A percentile compares a stretch with the other conserved stretches of the same genome.
These are phyloP conservation scores for Cymbopogon citratus DNA, from an alignment of 176 grass and related monocot species.

Conservation along the genomic window DNA sequence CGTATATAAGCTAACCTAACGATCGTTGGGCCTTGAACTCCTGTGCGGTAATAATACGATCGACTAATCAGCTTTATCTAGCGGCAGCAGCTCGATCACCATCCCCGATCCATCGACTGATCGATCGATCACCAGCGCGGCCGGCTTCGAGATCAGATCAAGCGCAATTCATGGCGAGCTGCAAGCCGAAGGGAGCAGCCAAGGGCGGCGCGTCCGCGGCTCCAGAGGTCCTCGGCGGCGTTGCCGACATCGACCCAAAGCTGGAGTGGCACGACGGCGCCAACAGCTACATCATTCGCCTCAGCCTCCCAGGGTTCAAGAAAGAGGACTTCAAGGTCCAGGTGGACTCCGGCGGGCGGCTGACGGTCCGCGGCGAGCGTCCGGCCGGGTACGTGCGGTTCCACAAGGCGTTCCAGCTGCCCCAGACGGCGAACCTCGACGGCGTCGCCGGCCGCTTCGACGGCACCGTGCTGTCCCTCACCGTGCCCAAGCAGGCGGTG, in stretches of 20 bases:
- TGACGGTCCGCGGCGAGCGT: slow-evolving; percentile 44
- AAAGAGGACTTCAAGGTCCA: slow-evolving; percentile 54
- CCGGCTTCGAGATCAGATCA: neutral
- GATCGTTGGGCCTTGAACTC: neutral
- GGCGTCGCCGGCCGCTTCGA: slow-evolving; percentile 42
- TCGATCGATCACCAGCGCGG: neutral
- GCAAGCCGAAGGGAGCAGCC: neutral
- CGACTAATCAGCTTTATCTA: neutral
- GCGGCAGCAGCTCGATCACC: neutral
- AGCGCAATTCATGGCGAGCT: slow-evolving; percentile 2
- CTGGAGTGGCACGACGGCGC: slow-evolving; percentile 10
- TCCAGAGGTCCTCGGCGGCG: neutral
- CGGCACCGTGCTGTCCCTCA: slow-evolving; percentile 30
- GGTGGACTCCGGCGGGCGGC: slow-evolving; percentile 31
- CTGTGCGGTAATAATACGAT: too few relatives aligned
- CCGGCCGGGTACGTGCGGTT: slow-evolving; percentile 29
- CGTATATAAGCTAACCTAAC: neutral
- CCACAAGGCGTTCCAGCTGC: slow-evolving; percentile 35
- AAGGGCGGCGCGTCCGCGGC: neutral
- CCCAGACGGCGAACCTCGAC: slow-evolving; percentile 31
- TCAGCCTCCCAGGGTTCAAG: slow-evolving; percentile 55
- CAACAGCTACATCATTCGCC: slow-evolving; percentile 10
- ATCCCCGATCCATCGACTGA: neutral
- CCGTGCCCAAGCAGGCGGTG: slow-evolving; percentile 28
- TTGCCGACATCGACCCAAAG: slow-evolving; percentile 31